Conservation (phyloP, 2,329 filamentous ascomycete species). For the Colletotrichum endophyticum region DNA sequence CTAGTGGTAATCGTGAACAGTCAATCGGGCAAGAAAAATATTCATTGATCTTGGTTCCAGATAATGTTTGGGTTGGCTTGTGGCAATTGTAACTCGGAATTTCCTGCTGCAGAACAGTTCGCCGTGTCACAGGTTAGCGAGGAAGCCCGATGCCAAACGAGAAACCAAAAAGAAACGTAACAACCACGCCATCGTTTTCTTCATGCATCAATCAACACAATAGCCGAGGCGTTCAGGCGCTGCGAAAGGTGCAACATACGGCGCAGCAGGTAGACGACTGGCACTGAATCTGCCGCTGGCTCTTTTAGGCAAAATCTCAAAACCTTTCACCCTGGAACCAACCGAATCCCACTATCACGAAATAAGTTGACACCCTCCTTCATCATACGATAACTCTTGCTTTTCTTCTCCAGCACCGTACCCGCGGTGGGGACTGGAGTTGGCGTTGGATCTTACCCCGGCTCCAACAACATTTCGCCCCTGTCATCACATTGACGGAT, state of each 20-base stretch:
- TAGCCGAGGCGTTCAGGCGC: neutral
- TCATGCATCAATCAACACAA: neutral
- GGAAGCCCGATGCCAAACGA: neutral
- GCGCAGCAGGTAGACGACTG: neutral
- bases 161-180: neutral
- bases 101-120: neutral
- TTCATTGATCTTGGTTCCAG: neutral
- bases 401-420: neutral
- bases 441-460: neutral
- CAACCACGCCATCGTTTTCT: neutral
- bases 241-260: neutral
- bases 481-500: neutral
- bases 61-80: accelerated
- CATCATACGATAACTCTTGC: neutral
- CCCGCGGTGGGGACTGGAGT: neutral
- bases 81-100: neutral
- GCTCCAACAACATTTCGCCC: neutral
- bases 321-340: neutral
- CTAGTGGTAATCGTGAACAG: no score
- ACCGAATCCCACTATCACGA: neutral
- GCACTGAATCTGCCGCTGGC: neutral
- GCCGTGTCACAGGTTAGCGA: neutral
- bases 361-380: neutral
- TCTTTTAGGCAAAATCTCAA: neutral
- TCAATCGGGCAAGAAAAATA: neutral